These are phyloP conservation scores for Protomyces inouyei DNA, from an alignment of 1,139 yeast genomes.

Conservation along the genomic window DNA sequence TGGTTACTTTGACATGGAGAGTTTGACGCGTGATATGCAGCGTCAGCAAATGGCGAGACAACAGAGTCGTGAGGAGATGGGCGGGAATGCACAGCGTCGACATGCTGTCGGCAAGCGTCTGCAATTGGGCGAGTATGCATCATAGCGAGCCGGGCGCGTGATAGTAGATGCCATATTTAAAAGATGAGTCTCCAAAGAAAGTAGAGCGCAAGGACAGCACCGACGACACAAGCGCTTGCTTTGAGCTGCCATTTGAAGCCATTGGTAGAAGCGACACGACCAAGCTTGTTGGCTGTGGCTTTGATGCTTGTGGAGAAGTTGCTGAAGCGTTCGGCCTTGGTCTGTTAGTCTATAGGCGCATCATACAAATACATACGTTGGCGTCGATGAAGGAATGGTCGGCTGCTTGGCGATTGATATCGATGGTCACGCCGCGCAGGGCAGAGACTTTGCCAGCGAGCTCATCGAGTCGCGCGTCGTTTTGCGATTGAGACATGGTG, in stretches of 20 bases:
- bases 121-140: conserved; percentile 15
- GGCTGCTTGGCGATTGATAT: conserved; percentile 58
- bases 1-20: conserved; percentile 72
- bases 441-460: conserved; percentile 59
- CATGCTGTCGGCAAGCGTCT: conserved; percentile 20
- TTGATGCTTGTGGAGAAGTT: conserved; percentile 11
- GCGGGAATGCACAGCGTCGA: conserved; percentile 21
- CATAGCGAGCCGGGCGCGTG: background rate
- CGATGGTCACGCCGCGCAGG: conserved; percentile 58
- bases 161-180: background rate
- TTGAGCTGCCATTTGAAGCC: conserved; percentile 15
- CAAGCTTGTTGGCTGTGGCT: conserved; percentile 23
- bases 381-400: conserved; percentile 54
- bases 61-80: conserved; percentile 11
- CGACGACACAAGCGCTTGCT: conserved; percentile 17
- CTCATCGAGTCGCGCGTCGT: conserved; percentile 55
- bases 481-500: conserved; percentile 39
- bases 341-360: background rate
- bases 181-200: conserved; percentile 48
- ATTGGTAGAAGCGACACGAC: conserved; percentile 11
- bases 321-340: conserved; percentile 20
- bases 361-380: conserved; percentile 2
- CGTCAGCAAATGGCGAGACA: conserved; percentile 10
- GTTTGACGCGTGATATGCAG: conserved; percentile 41
- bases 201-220: conserved; percentile 44